Conservation (phyloP, 352 stramenopile species). For the Pythium folliculosum region DNA sequence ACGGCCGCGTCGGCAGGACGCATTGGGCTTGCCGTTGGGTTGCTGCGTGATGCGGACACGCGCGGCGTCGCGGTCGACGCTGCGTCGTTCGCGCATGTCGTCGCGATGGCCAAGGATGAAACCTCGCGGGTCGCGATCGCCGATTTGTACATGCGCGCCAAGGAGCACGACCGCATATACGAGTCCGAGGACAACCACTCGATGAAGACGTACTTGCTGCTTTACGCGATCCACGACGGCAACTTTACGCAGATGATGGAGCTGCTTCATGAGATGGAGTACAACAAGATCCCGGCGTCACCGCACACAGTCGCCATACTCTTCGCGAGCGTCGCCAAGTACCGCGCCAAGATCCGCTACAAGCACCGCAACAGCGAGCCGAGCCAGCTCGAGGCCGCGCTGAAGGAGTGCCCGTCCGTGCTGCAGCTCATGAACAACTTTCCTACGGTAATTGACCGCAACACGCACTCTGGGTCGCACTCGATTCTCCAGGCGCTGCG, state of each 20-base stretch:
- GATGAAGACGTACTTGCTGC: constrained; percentile 64
- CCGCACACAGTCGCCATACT: constrained; percentile 46
- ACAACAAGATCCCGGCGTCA: constrained; percentile 52
- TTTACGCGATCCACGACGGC: constrained; percentile 63
- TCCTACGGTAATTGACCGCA: constrained; percentile 51
- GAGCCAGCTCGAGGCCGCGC: constrained; percentile 26
- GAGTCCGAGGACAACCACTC: constrained; percentile 46
- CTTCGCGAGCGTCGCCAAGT: constrained; percentile 59
- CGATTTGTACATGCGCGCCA: constrained; percentile 60
- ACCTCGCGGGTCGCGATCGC: constrained; percentile 47
- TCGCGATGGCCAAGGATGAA: constrained; percentile 50
- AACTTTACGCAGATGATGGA: constrained; percentile 80
- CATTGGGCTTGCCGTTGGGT: constrained; percentile 36
- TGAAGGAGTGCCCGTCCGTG: constrained; percentile 54
- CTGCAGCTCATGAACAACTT: constrained; percentile 59
- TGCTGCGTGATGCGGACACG: constrained; percentile 45
- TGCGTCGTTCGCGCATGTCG: constrained; percentile 64
- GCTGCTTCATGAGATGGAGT: constrained; percentile 75
- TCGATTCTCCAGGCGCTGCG: constrained; percentile 52
- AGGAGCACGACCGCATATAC: constrained; percentile 54
- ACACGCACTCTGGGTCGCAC: constrained; percentile 48
- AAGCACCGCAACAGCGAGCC: background rate
- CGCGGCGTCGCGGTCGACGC: constrained; percentile 53
- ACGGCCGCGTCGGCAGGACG: constrained; percentile 43
- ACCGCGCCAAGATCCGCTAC: constrained; percentile 33